These are phyloP conservation scores for Colletotrichum cereale DNA, from an alignment of 2,329 filamentous ascomycete species.

Conservation along the genomic window DNA sequence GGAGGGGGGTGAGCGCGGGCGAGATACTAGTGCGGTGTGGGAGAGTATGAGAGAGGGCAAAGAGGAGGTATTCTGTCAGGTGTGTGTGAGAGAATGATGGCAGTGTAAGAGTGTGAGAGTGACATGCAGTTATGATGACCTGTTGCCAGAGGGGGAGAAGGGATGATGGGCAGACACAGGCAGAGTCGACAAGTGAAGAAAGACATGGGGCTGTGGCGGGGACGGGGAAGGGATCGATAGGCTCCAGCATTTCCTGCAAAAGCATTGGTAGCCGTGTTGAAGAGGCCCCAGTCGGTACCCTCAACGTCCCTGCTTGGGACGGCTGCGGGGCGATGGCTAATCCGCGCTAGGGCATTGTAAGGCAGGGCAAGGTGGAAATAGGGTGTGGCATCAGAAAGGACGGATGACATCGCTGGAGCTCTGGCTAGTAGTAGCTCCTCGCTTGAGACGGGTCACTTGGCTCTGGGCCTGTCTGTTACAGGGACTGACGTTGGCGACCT, in stretches of 20 bases:
- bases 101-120: constrained; percentile 1
- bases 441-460: constrained; percentile 24
- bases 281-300: constrained; percentile 32
- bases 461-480: constrained; percentile 4
- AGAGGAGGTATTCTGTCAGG: constrained; percentile 4
- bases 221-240: constrained; percentile 49
- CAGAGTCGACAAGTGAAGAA: constrained; percentile 31
- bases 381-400: constrained; percentile 24
- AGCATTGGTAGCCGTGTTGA: constrained; percentile 33
- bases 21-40: constrained; percentile 12
- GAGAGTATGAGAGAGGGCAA: not conserved
- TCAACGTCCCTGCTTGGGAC: constrained; percentile 37
- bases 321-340: constrained; percentile 36
- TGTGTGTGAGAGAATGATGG: constrained; percentile 5
- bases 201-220: constrained; percentile 45
- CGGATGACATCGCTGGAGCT: constrained; percentile 34
- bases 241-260: constrained; percentile 42
- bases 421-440: constrained; percentile 22
- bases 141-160: constrained; percentile 2
- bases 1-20: constrained; percentile 9
- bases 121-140: constrained; percentile 24
- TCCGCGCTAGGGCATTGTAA: constrained; percentile 5
- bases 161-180: constrained; percentile 25
- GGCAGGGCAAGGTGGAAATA: constrained; percentile 5
- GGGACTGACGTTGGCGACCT: not conserved